Evolutionary conservation across 2,329 filamentous ascomycete genomes (phyloP).

Genomic region (Pseudogymnoascus sp.): DNA sequence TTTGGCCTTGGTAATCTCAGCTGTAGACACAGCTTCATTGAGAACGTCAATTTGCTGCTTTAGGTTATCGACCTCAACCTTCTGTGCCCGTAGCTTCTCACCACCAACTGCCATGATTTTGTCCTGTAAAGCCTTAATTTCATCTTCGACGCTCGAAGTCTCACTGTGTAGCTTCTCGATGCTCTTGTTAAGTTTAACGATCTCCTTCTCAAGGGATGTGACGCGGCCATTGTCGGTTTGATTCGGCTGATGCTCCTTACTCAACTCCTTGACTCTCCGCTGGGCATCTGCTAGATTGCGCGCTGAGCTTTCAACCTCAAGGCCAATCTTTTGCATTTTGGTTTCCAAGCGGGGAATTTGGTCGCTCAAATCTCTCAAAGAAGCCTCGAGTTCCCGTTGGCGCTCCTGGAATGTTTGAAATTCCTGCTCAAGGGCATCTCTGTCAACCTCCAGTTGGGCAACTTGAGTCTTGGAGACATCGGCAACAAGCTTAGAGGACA

Average conservation of each 20-base stretch:
- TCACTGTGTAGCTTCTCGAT: slow-evolving; percentile 72
- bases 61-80: slow-evolving; percentile 79
- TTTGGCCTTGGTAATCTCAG: slow-evolving; percentile 83
- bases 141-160: slow-evolving; percentile 81
- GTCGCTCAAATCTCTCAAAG: slow-evolving; percentile 62
- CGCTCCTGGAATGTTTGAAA: slow-evolving; percentile 80
- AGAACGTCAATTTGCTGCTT: slow-evolving; percentile 78
- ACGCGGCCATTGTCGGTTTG: slow-evolving; percentile 71
- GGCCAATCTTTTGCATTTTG: slow-evolving; percentile 77
- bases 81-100: slow-evolving; percentile 82
- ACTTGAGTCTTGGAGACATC: slow-evolving; percentile 87
- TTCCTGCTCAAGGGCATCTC: slow-evolving; percentile 73
- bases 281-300: slow-evolving; percentile 78
- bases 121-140: slow-evolving; percentile 87
- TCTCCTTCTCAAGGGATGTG: slow-evolving; percentile 65
- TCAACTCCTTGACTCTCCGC: slow-evolving; percentile 76
- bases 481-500: slow-evolving; percentile 92
- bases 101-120: slow-evolving; percentile 98
- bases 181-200: slow-evolving; percentile 66
- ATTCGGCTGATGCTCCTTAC: slow-evolving; percentile 70
- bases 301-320: slow-evolving; percentile 82
- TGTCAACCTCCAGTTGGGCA: slow-evolving; percentile 73
- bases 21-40: slow-evolving; percentile 72
- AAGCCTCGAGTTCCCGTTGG: slow-evolving; percentile 68
- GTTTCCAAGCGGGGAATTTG: slow-evolving; percentile 81